A percentile compares a stretch with the other conserved stretches of the same genome.
phyloP scores from a whole-genome alignment of 1,284 basidiomycete species.

The Cutaneotrichosporon cutaneum region DNA sequence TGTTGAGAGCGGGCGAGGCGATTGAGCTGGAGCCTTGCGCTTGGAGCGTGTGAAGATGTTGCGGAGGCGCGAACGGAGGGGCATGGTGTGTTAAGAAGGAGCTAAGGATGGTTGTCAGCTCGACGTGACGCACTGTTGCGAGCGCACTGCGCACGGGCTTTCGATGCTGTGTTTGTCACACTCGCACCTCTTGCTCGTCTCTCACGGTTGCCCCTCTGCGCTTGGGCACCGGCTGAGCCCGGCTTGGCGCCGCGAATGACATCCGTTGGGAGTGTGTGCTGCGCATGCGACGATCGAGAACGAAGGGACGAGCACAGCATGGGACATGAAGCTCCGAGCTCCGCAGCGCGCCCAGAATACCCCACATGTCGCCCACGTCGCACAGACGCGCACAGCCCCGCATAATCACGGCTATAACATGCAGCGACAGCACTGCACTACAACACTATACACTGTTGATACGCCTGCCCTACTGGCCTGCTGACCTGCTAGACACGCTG shows the following conservation, averaged over 20 bases:
- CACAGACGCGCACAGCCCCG: too few relatives aligned
- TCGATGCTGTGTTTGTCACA: neutral
- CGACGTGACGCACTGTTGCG: neutral
- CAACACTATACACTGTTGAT: too few relatives aligned
- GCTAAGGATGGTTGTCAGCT: neutral
- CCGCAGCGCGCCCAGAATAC: neutral
- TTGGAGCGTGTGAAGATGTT: neutral
- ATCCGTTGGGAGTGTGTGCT: too few relatives aligned
- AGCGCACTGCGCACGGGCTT: too few relatives aligned
- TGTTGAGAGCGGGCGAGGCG: neutral
- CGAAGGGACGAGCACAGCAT: neutral
- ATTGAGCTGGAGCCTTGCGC: neutral
- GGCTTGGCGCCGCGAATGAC: too few relatives aligned
- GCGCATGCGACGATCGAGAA: too few relatives aligned
- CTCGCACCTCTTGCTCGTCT: neutral
- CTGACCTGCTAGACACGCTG: too few relatives aligned
- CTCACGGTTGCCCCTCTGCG: neutral
- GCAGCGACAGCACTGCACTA: too few relatives aligned
- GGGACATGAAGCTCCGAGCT: neutral
- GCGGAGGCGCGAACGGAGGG: constrained; percentile 1
- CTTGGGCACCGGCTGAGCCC: neutral
- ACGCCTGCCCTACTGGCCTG: too few relatives aligned
- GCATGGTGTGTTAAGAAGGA: neutral
- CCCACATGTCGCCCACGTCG: neutral
- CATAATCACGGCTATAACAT: too few relatives aligned